These are phyloP conservation scores for Fremontodendron californicum DNA, from an alignment of 345 rosid genomes.

Conservation along the genomic window DNA sequence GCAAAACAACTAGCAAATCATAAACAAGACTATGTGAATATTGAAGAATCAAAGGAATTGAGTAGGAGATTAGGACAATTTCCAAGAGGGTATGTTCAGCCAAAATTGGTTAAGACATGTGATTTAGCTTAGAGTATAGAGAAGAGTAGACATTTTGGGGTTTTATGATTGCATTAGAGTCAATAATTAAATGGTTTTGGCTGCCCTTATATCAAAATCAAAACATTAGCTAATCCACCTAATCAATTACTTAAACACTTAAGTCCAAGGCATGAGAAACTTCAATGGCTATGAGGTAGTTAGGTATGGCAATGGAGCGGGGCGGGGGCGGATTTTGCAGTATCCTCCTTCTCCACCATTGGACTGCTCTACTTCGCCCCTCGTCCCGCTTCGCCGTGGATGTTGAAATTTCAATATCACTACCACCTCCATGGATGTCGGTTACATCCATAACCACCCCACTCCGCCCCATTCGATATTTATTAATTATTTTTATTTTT, in stretches of 20 bases:
- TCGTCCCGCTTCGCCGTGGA: too few relatives aligned
- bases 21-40: background rate
- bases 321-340: too few relatives aligned
- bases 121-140: background rate
- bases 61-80: background rate
- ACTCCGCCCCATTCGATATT: too few relatives aligned
- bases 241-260: background rate
- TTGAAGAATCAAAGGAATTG: background rate
- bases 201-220: background rate
- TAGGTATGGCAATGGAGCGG: too few relatives aligned
- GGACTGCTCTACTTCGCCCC: too few relatives aligned
- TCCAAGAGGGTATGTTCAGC: background rate
- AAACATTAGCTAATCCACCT: background rate
- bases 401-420: too few relatives aligned
- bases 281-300: background rate
- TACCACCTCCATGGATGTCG: too few relatives aligned
- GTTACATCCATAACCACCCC: too few relatives aligned
- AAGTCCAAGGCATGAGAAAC: background rate
- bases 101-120: background rate
- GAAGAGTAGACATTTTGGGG: background rate
- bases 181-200: background rate
- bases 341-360: too few relatives aligned
- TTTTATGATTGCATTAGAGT: background rate
- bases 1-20: background rate
- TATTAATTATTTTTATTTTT: too few relatives aligned